These are phyloP conservation scores for Coprinopsis cinerea DNA, from an alignment of 768 basidiomycete genomes.

Conservation along the genomic window DNA sequence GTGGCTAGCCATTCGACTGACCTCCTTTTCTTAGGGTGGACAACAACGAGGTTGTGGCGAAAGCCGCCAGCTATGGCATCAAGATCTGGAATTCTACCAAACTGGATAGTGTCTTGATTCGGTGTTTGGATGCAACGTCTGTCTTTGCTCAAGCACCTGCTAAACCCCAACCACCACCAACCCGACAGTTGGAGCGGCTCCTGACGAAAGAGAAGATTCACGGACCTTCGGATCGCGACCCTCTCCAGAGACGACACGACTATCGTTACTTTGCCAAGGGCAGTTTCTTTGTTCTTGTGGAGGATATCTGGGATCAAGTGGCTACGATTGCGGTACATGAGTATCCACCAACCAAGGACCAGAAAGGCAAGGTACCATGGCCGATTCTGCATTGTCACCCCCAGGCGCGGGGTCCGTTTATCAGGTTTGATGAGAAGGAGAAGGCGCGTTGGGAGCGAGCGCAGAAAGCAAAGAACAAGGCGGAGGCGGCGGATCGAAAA, in stretches of 20 bases:
- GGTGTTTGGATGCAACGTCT: constrained; percentile 44
- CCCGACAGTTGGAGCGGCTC: constrained; percentile 34
- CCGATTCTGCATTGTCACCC: constrained; percentile 81
- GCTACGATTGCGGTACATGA: constrained; percentile 84
- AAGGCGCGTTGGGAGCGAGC: constrained; percentile 58
- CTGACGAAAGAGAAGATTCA: constrained; percentile 79
- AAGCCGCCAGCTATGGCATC: constrained; percentile 65
- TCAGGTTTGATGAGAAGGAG: constrained; percentile 71
- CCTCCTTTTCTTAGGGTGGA: not conserved
- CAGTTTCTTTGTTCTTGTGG: constrained; percentile 81
- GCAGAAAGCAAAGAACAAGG: constrained; percentile 40
- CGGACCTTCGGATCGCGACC: constrained; percentile 90
- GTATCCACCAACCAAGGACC: constrained; percentile 54
- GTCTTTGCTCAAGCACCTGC: constrained; percentile 19
- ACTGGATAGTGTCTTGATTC: constrained; percentile 64
- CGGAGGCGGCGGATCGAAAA: constrained; percentile 35
- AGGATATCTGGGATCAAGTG: constrained; percentile 79
- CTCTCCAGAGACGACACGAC: constrained; percentile 80
- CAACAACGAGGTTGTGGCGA: constrained; percentile 47
- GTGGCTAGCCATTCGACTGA: not conserved
- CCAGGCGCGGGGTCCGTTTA: constrained; percentile 64
- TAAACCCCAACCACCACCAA: constrained; percentile 26
- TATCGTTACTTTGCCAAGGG: constrained; percentile 78
- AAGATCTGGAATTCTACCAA: constrained; percentile 84
- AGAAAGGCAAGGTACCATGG: constrained; percentile 61